Conservation (phyloP, 345 rosid genomes). For the Brassica juncea region DNA sequence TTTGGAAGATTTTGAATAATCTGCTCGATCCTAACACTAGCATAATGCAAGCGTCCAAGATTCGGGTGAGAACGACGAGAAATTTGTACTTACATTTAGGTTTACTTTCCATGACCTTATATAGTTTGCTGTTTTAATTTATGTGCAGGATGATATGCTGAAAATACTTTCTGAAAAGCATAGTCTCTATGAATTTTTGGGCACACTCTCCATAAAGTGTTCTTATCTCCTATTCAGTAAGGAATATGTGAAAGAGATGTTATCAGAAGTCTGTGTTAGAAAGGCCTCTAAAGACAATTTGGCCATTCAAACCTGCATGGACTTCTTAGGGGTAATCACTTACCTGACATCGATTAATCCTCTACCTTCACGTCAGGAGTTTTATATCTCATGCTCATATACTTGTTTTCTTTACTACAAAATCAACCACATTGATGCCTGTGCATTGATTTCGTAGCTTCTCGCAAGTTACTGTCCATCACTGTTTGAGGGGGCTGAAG, state of each 20-base stretch:
- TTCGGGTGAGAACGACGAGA: constrained; percentile 58
- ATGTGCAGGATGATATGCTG: constrained; percentile 87
- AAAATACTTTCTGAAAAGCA: constrained; percentile 90
- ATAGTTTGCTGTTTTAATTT: constrained; percentile 22
- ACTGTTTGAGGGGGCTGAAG: constrained; percentile 78
- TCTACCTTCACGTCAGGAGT: neutral
- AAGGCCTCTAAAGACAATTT: constrained; percentile 62
- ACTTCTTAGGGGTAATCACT: constrained; percentile 76
- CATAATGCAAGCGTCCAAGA: constrained; percentile 55
- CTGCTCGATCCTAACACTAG: constrained; percentile 75
- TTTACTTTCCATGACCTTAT: constrained; percentile 1
- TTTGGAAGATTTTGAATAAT: constrained; percentile 79
- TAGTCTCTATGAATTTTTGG: constrained; percentile 76
- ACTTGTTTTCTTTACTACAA: constrained; percentile 3
- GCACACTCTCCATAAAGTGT: constrained; percentile 80
- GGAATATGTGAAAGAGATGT: constrained; percentile 84
- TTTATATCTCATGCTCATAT: constrained; percentile 4
- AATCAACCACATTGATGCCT: constrained; percentile 4
- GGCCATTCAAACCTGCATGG: constrained; percentile 72
- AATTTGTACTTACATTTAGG: constrained; percentile 13
- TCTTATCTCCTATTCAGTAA: constrained; percentile 83
- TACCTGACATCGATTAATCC: constrained; percentile 30
- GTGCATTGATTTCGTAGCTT: constrained; percentile 50
- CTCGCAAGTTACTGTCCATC: constrained; percentile 83
- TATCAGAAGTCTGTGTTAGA: constrained; percentile 59